Evolutionary conservation across 2,329 filamentous ascomycete genomes (phyloP).

Genomic region (Beauveria sp.): DNA sequence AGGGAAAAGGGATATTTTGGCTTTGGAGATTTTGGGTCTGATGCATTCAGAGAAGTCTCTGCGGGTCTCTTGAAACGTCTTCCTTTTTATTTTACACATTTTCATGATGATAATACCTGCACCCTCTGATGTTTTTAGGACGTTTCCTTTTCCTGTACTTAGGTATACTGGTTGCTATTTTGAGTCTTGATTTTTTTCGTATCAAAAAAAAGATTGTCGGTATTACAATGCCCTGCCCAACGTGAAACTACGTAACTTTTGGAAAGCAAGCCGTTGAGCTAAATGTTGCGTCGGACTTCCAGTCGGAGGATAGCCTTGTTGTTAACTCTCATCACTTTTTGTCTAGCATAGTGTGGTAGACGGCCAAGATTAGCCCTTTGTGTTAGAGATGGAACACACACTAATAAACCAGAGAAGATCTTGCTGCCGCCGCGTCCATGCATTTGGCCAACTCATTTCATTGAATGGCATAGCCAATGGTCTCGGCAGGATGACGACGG

Average conservation of each 20-base stretch:
- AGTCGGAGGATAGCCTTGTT: too few species aligned
- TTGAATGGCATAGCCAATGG: too few species aligned
- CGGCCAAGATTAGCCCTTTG: too few species aligned
- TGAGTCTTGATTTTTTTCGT: slow-evolving; percentile 5
- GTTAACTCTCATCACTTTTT: too few species aligned
- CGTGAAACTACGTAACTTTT: not conserved
- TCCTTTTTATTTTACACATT: slow-evolving; percentile 8
- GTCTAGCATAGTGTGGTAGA: too few species aligned
- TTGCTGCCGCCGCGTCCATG: too few species aligned
- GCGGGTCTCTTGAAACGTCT: not conserved
- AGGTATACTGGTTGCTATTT: slow-evolving; percentile 8
- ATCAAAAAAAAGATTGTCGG: not conserved
- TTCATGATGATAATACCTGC: not conserved
- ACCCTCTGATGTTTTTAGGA: not conserved
- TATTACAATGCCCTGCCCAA: not conserved
- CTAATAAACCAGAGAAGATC: too few species aligned
- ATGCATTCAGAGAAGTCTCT: not conserved
- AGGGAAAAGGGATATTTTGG: not conserved
- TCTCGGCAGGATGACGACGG: too few species aligned
- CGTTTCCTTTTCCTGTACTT: not conserved
- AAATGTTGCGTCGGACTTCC: too few species aligned
- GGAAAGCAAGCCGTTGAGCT: too few species aligned
- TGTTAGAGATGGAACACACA: too few species aligned
- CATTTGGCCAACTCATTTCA: too few species aligned
- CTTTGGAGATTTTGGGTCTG: not conserved